Evolutionary conservation across 768 basidiomycete species (phyloP).

Genomic region (Coprinellus micaceus): DNA sequence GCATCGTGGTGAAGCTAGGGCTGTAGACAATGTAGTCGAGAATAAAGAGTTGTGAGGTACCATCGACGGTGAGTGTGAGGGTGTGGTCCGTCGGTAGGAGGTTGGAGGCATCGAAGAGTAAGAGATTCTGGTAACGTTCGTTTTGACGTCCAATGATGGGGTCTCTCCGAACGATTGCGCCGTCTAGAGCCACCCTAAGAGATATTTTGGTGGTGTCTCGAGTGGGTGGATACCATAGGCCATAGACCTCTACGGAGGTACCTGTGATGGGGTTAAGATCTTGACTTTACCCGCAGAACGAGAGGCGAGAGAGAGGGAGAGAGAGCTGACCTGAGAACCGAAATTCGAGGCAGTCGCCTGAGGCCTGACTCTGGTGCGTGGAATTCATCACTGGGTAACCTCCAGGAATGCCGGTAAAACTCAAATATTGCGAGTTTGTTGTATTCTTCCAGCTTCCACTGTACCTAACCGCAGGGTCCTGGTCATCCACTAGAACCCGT

Average conservation of each 20-base stretch:
- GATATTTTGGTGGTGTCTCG: conserved; percentile 10
- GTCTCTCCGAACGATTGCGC: conserved; percentile 14
- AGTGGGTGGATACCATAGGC: background rate
- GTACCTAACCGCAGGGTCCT: conserved; percentile 19
- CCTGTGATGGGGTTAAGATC: too few species aligned
- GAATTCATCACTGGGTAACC: conserved; percentile 16
- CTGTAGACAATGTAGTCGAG: conserved; percentile 27
- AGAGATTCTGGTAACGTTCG: conserved; percentile 14
- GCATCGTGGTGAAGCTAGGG: conserved; percentile 18
- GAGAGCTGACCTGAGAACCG: conserved; percentile 7
- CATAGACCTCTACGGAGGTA: background rate
- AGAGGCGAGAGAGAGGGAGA: background rate
- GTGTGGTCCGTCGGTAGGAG: conserved; percentile 19
- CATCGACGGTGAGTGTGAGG: conserved; percentile 19
- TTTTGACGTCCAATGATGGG: conserved; percentile 15
- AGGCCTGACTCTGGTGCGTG: conserved; percentile 14
- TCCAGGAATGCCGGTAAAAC: conserved; percentile 1
- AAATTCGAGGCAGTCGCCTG: conserved; percentile 17
- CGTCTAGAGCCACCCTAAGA: conserved; percentile 19
- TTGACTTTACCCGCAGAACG: too few species aligned
- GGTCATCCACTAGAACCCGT: conserved; percentile 23
- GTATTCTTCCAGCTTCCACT: conserved; percentile 15
- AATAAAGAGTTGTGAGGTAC: conserved; percentile 16
- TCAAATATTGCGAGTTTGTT: background rate
- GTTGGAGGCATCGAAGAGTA: conserved; percentile 17